Base-by-base conservation (phyloP, 345 rosid genomes). In the Microcos paniculata region DNA sequence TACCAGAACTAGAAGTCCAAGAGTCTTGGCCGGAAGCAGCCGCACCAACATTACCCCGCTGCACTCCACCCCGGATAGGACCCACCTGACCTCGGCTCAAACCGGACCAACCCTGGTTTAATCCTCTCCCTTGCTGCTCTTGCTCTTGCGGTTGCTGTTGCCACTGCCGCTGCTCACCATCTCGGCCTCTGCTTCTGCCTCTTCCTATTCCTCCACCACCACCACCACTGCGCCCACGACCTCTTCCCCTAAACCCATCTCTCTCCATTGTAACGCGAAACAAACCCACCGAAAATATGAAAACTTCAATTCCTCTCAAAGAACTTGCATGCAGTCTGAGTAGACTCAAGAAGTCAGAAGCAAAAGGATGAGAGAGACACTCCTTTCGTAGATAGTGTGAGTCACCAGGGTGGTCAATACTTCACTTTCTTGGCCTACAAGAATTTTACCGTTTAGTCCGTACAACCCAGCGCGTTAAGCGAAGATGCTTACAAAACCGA, bases 201-300 rank as follows among this genome's bases (percentile, higher is more conserved):
- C n/a, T n/a, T n/a, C n/a, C n/a, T n/a, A 72, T 70, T 0, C 70
- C 61, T 1, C 56, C 52, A 3, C 84, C 24, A 1, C 82, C 78
- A 3, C 61, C 49, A 13, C 6, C 31, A 10, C 6, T 2, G 38
- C 75, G 48, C 61, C 66, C 59, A 30, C 79, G 23, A 1, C 66
- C 55, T 42, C 79, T 72, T 2, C 85, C 83, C 48, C 85, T 64
- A 21, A 61, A 68, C 11, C 78, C 84, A 46, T 80, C 87, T 81
- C 87, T 73, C 48, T 87, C 90, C 92, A 89, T 88, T 38, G 73
- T 82, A 79, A 63, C 21, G 62, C 30, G 31, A 13, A 14, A 45
- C 51, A 21, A 66, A 24, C 10, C 3, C n/a, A n/a, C n/a, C n/a
- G 26, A 57, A 30, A 14, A 2, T 35, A 1, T 49, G n/a, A 49